Evolutionary conservation across 768 basidiomycete species (phyloP), one percentile per base, ranked within the genome.

Genomic region (Galerina sulciceps): DNA sequence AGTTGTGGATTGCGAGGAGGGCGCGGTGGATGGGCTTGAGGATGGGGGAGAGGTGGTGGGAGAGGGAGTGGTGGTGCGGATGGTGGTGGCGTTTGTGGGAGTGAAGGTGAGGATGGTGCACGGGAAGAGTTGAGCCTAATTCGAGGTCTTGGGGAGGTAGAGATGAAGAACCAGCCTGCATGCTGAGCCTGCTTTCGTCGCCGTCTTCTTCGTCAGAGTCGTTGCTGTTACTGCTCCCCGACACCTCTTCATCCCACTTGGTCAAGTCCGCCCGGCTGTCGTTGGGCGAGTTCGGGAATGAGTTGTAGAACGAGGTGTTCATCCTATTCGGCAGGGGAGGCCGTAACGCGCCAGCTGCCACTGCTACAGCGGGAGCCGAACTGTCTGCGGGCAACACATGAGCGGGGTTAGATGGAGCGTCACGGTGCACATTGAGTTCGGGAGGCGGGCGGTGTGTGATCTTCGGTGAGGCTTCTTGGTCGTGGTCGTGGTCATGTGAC

Each of bases 221-320:
- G 6, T 26, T 26, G 26, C 26, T 26, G 26, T 26, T 26, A 6
- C 26, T 26, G 61, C 15, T 72, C 73, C 44, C 71, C 1, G 70
- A 63, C 6, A 50, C 56, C 38, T 38, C n/a, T n/a, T n/a, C 23
- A n/a, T 56, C 70, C 44, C 73, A 65, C 8, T 52, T 52, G 9
- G 71, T 68, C n/a, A 82, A 65, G 18, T 76, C 63, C 8, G 67
- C 56, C 9, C 72, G 73, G 6, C 77, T 76, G 31, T 76, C 70
- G 47, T 77, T 79, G 1, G 81, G 80, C 0, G 85, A 82, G 65
- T 87, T 88, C 3, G 88, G 88, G 68, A 87, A 89, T 3, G 87
- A 87, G 60, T 83, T 84, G 72, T 85, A 88, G 62, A 85, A 80
- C 18, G 71, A 73, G 14, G 78, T 77, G 15, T 71, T 72, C 18